Evolutionary conservation across 352 stramenopile genomes (phyloP).

Genomic region (Phytophthora syringae): DNA sequence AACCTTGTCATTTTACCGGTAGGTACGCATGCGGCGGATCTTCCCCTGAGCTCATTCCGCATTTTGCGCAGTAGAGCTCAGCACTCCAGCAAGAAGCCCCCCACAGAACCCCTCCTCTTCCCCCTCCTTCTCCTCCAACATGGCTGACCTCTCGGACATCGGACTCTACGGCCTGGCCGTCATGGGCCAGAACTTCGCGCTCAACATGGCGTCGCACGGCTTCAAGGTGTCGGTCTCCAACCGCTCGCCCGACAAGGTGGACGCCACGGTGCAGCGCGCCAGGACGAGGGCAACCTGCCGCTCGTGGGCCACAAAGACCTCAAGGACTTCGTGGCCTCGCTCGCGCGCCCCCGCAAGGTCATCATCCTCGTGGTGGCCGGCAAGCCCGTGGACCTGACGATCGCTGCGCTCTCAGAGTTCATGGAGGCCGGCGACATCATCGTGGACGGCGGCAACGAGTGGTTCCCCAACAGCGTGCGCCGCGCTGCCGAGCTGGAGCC

Average conservation of each 20-base stretch:
- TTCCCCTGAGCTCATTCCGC: constrained; percentile 30
- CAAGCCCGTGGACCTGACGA: constrained; percentile 95
- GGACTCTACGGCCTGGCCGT: constrained; percentile 93
- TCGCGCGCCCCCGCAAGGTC: constrained; percentile 96
- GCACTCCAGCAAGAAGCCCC: constrained; percentile 4
- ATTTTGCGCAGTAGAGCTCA: constrained; percentile 31
- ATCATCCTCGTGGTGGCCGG: constrained; percentile 99
- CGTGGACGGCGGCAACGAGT: constrained; percentile 99
- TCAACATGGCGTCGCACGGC: constrained; percentile 98
- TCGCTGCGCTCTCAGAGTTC: constrained; percentile 85
- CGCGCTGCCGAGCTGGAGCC: constrained; percentile 91
- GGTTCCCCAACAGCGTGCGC: constrained; percentile 98
- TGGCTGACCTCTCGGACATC: constrained; percentile 82
- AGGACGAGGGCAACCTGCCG: constrained; percentile 95
- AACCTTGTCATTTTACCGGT: neutral
- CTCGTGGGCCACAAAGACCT: constrained; percentile 94
- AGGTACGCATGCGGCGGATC: constrained; percentile 9
- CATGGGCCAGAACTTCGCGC: constrained; percentile 99
- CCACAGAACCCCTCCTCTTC: too few relatives aligned
- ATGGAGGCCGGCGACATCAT: constrained; percentile 97
- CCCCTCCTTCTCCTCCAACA: constrained; percentile 21
- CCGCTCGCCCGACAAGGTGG: constrained; percentile 96
- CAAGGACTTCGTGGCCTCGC: constrained; percentile 92
- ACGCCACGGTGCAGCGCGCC: constrained; percentile 95
- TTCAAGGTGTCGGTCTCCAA: constrained; percentile 98